phyloP scores from a whole-genome alignment of 2,329 filamentous ascomycete species.

The Tothia fuscella region DNA sequence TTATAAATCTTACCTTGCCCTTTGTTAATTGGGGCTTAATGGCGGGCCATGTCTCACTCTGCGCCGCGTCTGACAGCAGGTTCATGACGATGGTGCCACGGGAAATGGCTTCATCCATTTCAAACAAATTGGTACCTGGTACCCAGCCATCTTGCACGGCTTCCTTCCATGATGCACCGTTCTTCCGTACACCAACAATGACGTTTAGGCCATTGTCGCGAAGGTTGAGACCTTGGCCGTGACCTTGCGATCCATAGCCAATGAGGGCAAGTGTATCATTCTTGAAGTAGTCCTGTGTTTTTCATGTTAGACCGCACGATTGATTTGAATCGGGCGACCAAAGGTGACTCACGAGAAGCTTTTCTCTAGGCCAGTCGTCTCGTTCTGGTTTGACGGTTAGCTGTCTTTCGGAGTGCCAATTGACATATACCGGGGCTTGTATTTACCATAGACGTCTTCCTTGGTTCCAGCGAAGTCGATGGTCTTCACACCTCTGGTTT shows the following conservation, averaged over 20 bases:
- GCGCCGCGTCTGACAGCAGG: constrained; percentile 92
- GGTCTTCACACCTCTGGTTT: constrained; percentile 84
- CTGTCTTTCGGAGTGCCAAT: not conserved
- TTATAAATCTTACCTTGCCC: constrained; percentile 64
- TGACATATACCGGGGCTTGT: not conserved
- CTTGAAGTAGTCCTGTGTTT: constrained; percentile 88
- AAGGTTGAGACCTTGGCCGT: constrained; percentile 98
- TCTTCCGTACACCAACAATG: constrained; percentile 97
- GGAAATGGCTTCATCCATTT: constrained; percentile 90
- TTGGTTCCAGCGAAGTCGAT: constrained; percentile 96
- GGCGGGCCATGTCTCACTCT: constrained; percentile 95
- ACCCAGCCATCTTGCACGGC: constrained; percentile 96
- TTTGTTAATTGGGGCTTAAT: constrained; percentile 98
- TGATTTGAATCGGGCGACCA: too few relatives aligned
- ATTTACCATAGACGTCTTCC: constrained; percentile 84
- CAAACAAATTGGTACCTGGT: constrained; percentile 96
- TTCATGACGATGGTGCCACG: constrained; percentile 98
- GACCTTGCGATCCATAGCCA: constrained; percentile 95
- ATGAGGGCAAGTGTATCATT: constrained; percentile 98
- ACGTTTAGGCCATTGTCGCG: constrained; percentile 99
- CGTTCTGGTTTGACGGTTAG: constrained; percentile 52
- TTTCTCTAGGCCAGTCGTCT: constrained; percentile 96
- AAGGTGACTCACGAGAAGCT: constrained; percentile 67
- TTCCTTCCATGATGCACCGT: constrained; percentile 97
- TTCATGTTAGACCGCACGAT: too few relatives aligned